phyloP scores from a whole-genome alignment of 306 rosid genomes.

The Begonia peltatifolia region DNA sequence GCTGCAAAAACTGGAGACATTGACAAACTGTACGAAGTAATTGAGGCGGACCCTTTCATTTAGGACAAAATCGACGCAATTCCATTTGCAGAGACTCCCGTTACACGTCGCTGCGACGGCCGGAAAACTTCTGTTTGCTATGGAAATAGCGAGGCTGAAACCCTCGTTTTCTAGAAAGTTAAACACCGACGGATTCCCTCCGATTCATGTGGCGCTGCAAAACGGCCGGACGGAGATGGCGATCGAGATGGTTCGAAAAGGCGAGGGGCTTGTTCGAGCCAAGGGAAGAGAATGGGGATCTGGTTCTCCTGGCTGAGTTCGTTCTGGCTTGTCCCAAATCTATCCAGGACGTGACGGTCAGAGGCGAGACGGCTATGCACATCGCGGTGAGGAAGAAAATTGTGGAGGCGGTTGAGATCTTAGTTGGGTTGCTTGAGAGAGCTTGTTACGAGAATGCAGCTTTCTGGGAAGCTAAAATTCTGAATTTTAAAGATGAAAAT shows the following conservation, averaged over 20 bases:
- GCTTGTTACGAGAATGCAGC: neutral
- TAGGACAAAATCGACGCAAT: neutral
- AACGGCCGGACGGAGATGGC: constrained; percentile 6
- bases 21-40: neutral
- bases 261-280: constrained; percentile 19
- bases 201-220: constrained; percentile 23
- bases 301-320: constrained; percentile 15
- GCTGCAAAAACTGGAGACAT: neutral
- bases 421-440: constrained; percentile 17
- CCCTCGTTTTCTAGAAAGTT: constrained; percentile 24
- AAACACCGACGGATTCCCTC: constrained; percentile 16
- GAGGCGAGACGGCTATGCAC: constrained; percentile 26
- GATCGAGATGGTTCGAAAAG: constrained; percentile 4
- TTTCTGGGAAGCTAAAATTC: neutral
- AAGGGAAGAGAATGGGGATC: constrained; percentile 15
- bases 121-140: constrained; percentile 14
- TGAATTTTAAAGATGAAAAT: neutral
- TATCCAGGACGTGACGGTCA: constrained; percentile 16
- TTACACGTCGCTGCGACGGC: constrained; percentile 20
- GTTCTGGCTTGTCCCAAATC: constrained; percentile 19
- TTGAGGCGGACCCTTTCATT: neutral
- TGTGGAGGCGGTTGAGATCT: constrained; percentile 12
- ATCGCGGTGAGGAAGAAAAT: constrained; percentile 16
- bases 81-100: constrained; percentile 30
- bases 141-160: constrained; percentile 27